These are phyloP conservation scores for Coemansia reversa DNA, from an alignment of 192 early-diverging fungal species.

Conservation along the genomic window DNA sequence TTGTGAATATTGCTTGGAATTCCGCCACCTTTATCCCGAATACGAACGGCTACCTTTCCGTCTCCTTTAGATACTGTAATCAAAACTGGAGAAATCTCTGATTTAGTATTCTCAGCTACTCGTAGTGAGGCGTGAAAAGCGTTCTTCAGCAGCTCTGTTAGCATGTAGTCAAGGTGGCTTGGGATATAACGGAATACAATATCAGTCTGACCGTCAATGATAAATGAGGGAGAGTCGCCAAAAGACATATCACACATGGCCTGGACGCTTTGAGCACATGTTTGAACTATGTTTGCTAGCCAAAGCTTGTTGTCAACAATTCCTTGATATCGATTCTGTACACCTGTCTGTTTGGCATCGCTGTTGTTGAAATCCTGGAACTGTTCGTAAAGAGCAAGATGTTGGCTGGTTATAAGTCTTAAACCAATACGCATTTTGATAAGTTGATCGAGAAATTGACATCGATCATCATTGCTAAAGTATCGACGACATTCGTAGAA, in stretches of 20 bases:
- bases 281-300: slow-evolving; percentile 51
- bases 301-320: slow-evolving; percentile 21
- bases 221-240: slow-evolving; percentile 68
- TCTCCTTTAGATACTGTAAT: slow-evolving; percentile 72
- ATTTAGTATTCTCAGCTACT: slow-evolving; percentile 13
- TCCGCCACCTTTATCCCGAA: slow-evolving; percentile 87
- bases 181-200: slow-evolving; percentile 63
- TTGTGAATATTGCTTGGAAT: slow-evolving; percentile 67
- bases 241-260: slow-evolving; percentile 87
- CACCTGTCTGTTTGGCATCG: background rate
- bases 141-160: slow-evolving; percentile 86
- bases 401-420: slow-evolving; percentile 83
- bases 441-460: slow-evolving; percentile 75
- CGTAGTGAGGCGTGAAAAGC: slow-evolving; percentile 76
- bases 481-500: slow-evolving; percentile 83
- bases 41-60: slow-evolving; percentile 72
- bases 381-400: slow-evolving; percentile 65
- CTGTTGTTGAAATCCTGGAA: slow-evolving; percentile 1
- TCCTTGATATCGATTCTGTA: slow-evolving; percentile 22
- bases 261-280: slow-evolving; percentile 67
- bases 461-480: slow-evolving; percentile 63
- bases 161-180: slow-evolving; percentile 85
- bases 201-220: slow-evolving; percentile 49
- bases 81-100: slow-evolving; percentile 64
- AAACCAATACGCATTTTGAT: slow-evolving; percentile 85